Evolutionary conservation across 2,329 filamentous ascomycete genomes (phyloP), one percentile per base, ranked within the genome.

Genomic region (Keithomyces neogunnii): DNA sequence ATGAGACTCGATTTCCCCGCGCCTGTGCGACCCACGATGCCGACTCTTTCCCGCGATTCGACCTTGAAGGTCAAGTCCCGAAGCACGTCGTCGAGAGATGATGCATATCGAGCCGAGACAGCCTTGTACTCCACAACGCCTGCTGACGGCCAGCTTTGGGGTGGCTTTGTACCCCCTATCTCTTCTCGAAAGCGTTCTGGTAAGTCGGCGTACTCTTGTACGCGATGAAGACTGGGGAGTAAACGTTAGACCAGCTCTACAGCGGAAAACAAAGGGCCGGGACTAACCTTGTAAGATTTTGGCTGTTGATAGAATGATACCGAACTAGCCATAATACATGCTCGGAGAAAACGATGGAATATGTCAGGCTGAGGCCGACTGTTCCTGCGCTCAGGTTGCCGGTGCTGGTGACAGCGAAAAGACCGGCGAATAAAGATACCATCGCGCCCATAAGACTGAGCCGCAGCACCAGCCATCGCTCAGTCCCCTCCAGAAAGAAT

Each of bases 321-420:
- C 93, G 85, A 32, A 99, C 91, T 51, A 97, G 84, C 93, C 93
- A 99, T 19, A 99, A 73, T 5, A 99, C 87, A 58, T 96, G 97
- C 67, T 99, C 93, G 0, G 91, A 95, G 63, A 99, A 99, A 1
- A 89, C 91, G 59, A 99, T 89, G n/a, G 93, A 93, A 63, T 99
- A 99, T 47, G 89, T 96, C 62, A 99, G 75, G 4, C 93, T 95
- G 55, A 99, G 80, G 73, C 93, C 93, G 33, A 91, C 93, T 47
- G 91, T 88, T 56, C 93, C 93, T 42, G 93, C 84, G 67, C 97
- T 89, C 50, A 97, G 87, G 51, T 74, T 82, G 39, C 89, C 89
- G 30, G 95, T 79, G 60, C 85, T 95, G 45, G 88, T 65, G 49
- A 97, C 85, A 53, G 99, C 87, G 62, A 99, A 97, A 4, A 87